Conservation (phyloP, 345 rosid genomes). For the Salix dunnii region DNA sequence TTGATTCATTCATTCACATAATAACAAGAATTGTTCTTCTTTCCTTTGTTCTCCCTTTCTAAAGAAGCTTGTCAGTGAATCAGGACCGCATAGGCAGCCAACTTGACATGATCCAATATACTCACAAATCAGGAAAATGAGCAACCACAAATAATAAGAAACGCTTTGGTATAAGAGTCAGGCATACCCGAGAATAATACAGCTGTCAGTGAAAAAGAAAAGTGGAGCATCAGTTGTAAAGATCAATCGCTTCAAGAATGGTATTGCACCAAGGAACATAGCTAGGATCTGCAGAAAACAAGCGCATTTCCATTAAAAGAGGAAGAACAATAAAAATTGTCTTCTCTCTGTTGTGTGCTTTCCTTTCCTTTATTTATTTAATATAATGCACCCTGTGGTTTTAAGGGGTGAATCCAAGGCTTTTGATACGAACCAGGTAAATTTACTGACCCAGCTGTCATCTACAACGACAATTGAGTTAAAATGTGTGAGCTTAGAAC, state of each 20-base stretch:
- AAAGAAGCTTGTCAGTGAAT: background rate
- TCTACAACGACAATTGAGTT: background rate
- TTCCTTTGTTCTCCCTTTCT: background rate
- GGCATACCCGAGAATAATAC: slow-evolving; percentile 91
- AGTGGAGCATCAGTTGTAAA: slow-evolving; percentile 86
- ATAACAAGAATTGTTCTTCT: background rate
- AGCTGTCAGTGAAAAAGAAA: slow-evolving; percentile 95
- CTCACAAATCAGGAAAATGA: background rate
- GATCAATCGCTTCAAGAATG: slow-evolving; percentile 68
- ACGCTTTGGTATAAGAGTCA: background rate
- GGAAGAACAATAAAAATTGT: background rate
- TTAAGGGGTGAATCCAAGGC: background rate
- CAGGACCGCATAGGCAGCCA: background rate
- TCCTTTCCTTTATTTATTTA: background rate
- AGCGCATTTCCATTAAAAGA: slow-evolving; percentile 6
- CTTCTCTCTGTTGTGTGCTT: background rate
- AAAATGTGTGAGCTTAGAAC: background rate
- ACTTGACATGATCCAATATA: background rate
- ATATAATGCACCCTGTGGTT: background rate
- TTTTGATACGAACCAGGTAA: background rate
- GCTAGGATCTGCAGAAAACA: slow-evolving; percentile 67
- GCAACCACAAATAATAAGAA: background rate
- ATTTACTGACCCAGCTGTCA: background rate
- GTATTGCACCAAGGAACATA: slow-evolving; percentile 73
- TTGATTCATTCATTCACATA: background rate